Percentiles rank a stretch among this genome's conserved stretches.
Evolutionary conservation across 179 eudicot genomes (phyloP).

Genomic region (Actinidia chinensis): DNA sequence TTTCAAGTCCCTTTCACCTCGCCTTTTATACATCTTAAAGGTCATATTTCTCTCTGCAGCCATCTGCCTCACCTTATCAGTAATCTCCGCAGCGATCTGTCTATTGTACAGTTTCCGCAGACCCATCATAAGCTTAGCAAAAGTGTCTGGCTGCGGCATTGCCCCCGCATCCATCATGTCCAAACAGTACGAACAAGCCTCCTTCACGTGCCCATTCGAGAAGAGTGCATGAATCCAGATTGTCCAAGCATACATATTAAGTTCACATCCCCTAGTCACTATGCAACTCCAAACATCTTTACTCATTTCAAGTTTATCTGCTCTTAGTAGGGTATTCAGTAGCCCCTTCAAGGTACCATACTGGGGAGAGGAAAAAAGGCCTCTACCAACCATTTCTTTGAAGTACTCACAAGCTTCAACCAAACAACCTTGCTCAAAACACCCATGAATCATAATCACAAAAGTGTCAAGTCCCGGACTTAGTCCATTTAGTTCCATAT

Average conservation of each 20-base stretch:
- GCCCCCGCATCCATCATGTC: constrained; percentile 86
- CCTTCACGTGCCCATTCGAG: constrained; percentile 82
- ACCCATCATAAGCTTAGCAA: constrained; percentile 88
- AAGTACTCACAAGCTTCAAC: constrained; percentile 79
- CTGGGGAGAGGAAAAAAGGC: constrained; percentile 76
- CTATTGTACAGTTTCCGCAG: constrained; percentile 73
- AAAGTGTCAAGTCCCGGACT: constrained; percentile 70
- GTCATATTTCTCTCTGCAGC: constrained; percentile 78
- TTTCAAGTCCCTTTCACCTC: constrained; percentile 89
- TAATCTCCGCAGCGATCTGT: constrained; percentile 87
- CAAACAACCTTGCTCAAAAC: constrained; percentile 54
- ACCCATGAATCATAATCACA: constrained; percentile 68
- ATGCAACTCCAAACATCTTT: constrained; percentile 86
- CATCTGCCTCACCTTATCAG: constrained; percentile 90
- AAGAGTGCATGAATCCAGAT: constrained; percentile 95
- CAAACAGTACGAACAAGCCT: constrained; percentile 87
- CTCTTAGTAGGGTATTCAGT: constrained; percentile 71
- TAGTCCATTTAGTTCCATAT: constrained; percentile 61
- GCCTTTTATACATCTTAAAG: constrained; percentile 89
- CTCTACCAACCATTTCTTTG: constrained; percentile 84
- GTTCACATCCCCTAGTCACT: constrained; percentile 66
- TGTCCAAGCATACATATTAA: constrained; percentile 90
- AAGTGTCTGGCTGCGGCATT: constrained; percentile 89
- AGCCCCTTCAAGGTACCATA: constrained; percentile 78
- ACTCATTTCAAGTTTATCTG: constrained; percentile 67